Evolutionary conservation across 1,284 basidiomycete species (phyloP).

Genomic region (Leccinum subspadiceum): DNA sequence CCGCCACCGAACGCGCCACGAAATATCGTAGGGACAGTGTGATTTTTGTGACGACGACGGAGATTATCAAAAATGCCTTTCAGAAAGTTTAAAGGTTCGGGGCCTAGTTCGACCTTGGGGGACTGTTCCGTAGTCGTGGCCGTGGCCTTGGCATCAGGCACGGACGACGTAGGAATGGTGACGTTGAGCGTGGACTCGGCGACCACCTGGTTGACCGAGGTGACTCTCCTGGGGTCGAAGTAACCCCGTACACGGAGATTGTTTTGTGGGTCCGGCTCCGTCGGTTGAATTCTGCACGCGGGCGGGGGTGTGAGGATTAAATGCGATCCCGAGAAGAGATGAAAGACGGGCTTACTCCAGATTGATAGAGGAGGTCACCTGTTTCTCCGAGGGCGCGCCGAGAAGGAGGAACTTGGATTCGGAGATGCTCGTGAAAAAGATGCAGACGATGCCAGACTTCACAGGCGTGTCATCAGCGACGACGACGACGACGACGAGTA

Average conservation of each 20-base stretch:
- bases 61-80: not conserved
- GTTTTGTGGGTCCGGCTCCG: slow-evolving; percentile 23
- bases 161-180: slow-evolving; percentile 21
- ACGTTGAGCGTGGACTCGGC: slow-evolving; percentile 25
- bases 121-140: not conserved
- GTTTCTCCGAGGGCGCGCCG: slow-evolving; percentile 24
- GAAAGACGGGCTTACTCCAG: slow-evolving; percentile 18
- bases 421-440: slow-evolving; percentile 30
- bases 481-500: too few species aligned
- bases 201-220: slow-evolving; percentile 30
- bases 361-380: slow-evolving; percentile 28
- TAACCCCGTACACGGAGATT: slow-evolving; percentile 22
- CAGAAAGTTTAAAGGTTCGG: slow-evolving; percentile 15
- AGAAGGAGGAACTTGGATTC: slow-evolving; percentile 33
- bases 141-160: slow-evolving; percentile 12
- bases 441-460: slow-evolving; percentile 30
- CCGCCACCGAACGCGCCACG: slow-evolving; percentile 26
- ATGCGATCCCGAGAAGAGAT: not conserved
- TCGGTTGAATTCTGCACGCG: slow-evolving; percentile 29
- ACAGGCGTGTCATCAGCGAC: not conserved
- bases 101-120: slow-evolving; percentile 27
- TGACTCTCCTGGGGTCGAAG: slow-evolving; percentile 32
- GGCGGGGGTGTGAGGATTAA: not conserved
- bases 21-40: not conserved
- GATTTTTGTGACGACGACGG: not conserved